phyloP scores from a whole-genome alignment of 129 eudicot species.

The Scalesia atractyloides region DNA sequence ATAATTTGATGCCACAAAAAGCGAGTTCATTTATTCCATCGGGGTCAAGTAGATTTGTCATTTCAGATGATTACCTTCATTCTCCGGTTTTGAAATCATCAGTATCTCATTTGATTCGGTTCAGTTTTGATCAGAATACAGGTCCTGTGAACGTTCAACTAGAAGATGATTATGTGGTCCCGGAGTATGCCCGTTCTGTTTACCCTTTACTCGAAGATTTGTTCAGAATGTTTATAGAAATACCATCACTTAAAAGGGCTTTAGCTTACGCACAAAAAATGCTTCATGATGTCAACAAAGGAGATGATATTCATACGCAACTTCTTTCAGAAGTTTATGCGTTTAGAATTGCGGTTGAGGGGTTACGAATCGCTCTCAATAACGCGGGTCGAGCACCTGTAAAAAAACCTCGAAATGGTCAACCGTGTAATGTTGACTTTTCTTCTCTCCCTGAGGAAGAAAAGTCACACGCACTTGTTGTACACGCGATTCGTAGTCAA shows the following conservation, averaged over 20 bases:
- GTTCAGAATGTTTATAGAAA: slow-evolving; percentile 53
- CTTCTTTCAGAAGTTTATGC: slow-evolving; percentile 65
- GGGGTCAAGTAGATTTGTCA: slow-evolving; percentile 37
- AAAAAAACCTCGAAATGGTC: slow-evolving; percentile 23
- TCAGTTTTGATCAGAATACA: slow-evolving; percentile 25
- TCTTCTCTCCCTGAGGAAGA: slow-evolving; percentile 66
- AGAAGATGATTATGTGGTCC: slow-evolving; percentile 53
- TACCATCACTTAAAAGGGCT: slow-evolving; percentile 68
- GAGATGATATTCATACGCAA: slow-evolving; percentile 48
- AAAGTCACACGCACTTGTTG: slow-evolving; percentile 81
- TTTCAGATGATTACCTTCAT: slow-evolving; percentile 47
- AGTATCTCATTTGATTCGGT: slow-evolving; percentile 37
- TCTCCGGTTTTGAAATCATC: slow-evolving; percentile 48
- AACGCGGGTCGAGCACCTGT: slow-evolving; percentile 61
- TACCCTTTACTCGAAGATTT: slow-evolving; percentile 79
- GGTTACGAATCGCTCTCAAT: slow-evolving; percentile 75
- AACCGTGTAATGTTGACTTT: slow-evolving; percentile 37
- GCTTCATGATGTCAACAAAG: slow-evolving; percentile 66
- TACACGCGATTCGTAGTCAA: slow-evolving; percentile 72
- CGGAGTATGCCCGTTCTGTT: slow-evolving; percentile 71
- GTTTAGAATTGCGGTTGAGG: slow-evolving; percentile 84
- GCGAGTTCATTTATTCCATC: slow-evolving; percentile 33
- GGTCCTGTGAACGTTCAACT: slow-evolving; percentile 39
- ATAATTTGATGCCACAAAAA: slow-evolving; percentile 49
- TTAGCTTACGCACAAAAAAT: slow-evolving; percentile 77